These are phyloP conservation scores for Chloris gayana DNA, from an alignment of 176 grass and related monocot genomes.

Conservation along the genomic window DNA sequence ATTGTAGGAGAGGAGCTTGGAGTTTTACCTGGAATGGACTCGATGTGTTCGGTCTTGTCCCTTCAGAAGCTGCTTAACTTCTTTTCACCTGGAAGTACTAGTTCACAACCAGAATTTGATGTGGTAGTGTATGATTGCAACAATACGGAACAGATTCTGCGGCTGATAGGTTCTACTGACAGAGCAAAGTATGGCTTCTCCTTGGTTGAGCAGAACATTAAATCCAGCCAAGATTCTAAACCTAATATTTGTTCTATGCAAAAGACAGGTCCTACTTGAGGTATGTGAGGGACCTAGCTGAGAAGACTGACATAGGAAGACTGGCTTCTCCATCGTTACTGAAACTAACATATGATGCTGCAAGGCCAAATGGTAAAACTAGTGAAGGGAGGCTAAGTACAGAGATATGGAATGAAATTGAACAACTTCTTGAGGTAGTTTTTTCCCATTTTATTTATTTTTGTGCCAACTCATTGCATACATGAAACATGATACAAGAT, in stretches of 20 bases:
- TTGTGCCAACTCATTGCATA: not conserved
- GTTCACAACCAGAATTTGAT: constrained; percentile 65
- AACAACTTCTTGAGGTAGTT: constrained; percentile 70
- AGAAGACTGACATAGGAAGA: constrained; percentile 96
- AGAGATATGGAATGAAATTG: constrained; percentile 87
- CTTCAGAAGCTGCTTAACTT: constrained; percentile 84
- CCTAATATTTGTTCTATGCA: constrained; percentile 24
- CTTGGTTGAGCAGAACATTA: constrained; percentile 22
- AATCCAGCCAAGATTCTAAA: constrained; percentile 7
- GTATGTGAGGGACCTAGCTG: constrained; percentile 67
- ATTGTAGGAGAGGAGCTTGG: constrained; percentile 93
- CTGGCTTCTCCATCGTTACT: constrained; percentile 79
- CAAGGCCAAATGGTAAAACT: constrained; percentile 59
- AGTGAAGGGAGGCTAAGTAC: constrained; percentile 70
- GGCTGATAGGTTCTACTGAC: constrained; percentile 75
- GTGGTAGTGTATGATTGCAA: constrained; percentile 85
- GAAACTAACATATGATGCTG: constrained; percentile 80
- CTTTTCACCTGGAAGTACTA: constrained; percentile 59
- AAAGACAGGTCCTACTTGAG: constrained; percentile 87
- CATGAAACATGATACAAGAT: constrained; percentile 8
- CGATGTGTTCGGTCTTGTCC: constrained; percentile 60
- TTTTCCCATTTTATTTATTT: not conserved
- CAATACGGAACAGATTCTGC: constrained; percentile 71
- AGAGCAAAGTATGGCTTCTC: constrained; percentile 66
- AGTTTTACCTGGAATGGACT: constrained; percentile 88